These are phyloP conservation scores for Mycena sp. DNA, from an alignment of 1,284 basidiomycete species.

Conservation along the genomic window DNA sequence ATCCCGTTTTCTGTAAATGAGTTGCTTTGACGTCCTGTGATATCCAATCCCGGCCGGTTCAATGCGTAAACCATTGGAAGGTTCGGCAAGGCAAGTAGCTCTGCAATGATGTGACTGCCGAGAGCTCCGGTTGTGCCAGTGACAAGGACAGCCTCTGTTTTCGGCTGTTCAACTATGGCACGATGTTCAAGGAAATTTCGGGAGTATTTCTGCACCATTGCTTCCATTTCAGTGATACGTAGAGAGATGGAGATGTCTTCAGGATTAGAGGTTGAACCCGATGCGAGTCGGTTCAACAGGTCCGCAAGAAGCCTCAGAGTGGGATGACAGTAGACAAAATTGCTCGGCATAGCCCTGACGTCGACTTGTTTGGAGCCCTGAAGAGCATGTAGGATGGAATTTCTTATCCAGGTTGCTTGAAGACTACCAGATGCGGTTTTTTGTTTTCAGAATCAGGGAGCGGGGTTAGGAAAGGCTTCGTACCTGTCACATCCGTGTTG, in stretches of 20 bases:
- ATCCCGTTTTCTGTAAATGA: slow-evolving; percentile 4
- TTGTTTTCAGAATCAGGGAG: not conserved
- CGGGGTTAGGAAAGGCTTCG: not conserved
- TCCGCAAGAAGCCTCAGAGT: not conserved
- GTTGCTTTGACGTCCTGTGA: not conserved
- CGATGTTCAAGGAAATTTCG: not conserved
- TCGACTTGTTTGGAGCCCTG: slow-evolving; percentile 20
- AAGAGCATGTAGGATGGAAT: slow-evolving; percentile 45
- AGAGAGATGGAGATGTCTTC: not conserved
- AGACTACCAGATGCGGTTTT: not conserved
- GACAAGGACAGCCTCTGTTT: slow-evolving; percentile 34
- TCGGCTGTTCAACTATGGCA: not conserved
- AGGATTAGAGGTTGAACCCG: not conserved
- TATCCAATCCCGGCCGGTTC: slow-evolving; percentile 29
- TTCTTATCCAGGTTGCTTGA: slow-evolving; percentile 47
- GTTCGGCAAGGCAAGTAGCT: slow-evolving; percentile 30
- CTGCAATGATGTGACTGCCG: slow-evolving; percentile 40
- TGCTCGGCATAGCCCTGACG: not conserved
- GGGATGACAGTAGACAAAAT: slow-evolving; percentile 6
- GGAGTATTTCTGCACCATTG: not conserved
- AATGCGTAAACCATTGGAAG: slow-evolving; percentile 38
- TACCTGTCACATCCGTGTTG: slow-evolving; percentile 55
- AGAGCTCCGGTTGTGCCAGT: slow-evolving; percentile 48
- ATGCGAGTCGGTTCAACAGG: not conserved
- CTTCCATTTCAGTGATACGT: not conserved